Evolutionary conservation across 495 filamentous ascomycete species (phyloP).

Genomic region (Trichocladium uniseriatum): DNA sequence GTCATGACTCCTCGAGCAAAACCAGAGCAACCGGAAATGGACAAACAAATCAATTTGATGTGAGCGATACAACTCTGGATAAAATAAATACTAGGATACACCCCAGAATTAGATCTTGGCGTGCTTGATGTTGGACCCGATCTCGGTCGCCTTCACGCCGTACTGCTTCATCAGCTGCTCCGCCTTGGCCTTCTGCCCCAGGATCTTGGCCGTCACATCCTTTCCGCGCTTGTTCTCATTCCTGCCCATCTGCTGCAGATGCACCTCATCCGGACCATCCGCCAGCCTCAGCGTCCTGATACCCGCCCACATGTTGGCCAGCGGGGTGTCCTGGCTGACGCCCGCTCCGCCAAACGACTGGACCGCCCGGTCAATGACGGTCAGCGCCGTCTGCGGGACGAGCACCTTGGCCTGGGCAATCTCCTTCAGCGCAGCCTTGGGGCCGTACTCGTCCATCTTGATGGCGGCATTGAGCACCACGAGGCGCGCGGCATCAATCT

Average conservation of each 20-base stretch:
- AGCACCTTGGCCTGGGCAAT: constrained; percentile 85
- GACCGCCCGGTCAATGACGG: constrained; percentile 78
- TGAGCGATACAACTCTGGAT: too few relatives aligned
- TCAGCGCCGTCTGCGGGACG: constrained; percentile 65
- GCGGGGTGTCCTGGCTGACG: constrained; percentile 81
- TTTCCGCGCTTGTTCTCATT: constrained; percentile 67
- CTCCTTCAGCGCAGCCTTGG: constrained; percentile 71
- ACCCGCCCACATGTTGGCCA: constrained; percentile 78
- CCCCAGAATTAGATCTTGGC: not conserved
- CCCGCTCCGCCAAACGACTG: constrained; percentile 81
- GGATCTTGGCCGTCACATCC: constrained; percentile 54
- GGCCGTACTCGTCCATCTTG: constrained; percentile 74
- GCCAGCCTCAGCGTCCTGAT: constrained; percentile 76
- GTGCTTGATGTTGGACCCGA: constrained; percentile 41
- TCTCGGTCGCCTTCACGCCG: constrained; percentile 41
- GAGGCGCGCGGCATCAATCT: constrained; percentile 80
- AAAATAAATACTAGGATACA: too few relatives aligned
- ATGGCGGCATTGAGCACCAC: constrained; percentile 83
- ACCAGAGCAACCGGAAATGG: too few relatives aligned
- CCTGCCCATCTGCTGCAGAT: constrained; percentile 80
- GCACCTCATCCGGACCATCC: constrained; percentile 90
- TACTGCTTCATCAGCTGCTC: constrained; percentile 56
- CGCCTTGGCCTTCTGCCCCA: constrained; percentile 53
- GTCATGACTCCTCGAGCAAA: constrained; percentile 5
- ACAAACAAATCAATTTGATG: too few relatives aligned